Evolutionary conservation across 345 rosid genomes (phyloP).

Genomic region (Dimocarpus longan): DNA sequence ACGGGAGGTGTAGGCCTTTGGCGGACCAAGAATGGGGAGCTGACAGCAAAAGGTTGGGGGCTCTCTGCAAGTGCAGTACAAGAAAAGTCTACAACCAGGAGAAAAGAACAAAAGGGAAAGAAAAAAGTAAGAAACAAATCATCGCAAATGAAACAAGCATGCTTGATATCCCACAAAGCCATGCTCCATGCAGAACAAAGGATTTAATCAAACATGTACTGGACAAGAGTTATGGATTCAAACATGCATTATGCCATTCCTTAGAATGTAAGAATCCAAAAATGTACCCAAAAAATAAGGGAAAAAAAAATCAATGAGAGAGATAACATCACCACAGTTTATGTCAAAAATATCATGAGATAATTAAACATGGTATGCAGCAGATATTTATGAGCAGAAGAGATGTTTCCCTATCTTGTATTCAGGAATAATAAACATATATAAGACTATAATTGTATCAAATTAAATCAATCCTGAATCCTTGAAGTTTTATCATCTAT

Average conservation of each 20-base stretch:
- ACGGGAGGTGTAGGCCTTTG: slow-evolving; percentile 36
- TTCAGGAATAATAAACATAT: not conserved
- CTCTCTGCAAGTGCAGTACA: slow-evolving; percentile 45
- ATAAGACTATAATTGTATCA: not conserved
- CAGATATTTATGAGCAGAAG: not conserved
- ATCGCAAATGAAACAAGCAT: not conserved
- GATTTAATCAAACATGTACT: not conserved
- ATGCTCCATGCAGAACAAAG: not conserved
- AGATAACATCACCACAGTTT: not conserved
- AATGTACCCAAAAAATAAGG: not conserved
- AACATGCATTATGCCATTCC: not conserved
- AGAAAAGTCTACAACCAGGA: slow-evolving; percentile 33
- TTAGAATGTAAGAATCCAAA: not conserved
- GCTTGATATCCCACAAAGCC: not conserved
- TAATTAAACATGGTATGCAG: not conserved
- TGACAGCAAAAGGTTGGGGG: slow-evolving; percentile 46
- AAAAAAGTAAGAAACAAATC: not conserved
- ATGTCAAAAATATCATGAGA: not conserved
- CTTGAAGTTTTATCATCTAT: not conserved
- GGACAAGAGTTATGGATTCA: not conserved
- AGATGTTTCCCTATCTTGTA: not conserved
- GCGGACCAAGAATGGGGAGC: slow-evolving; percentile 42
- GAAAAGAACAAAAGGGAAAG: not conserved
- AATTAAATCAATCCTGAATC: not conserved
- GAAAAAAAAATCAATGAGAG: not conserved